A percentile compares a stretch with the other conserved stretches of the same genome.
Conservation (phyloP, 116 monocot genomes). For the Iris pallida region DNA sequence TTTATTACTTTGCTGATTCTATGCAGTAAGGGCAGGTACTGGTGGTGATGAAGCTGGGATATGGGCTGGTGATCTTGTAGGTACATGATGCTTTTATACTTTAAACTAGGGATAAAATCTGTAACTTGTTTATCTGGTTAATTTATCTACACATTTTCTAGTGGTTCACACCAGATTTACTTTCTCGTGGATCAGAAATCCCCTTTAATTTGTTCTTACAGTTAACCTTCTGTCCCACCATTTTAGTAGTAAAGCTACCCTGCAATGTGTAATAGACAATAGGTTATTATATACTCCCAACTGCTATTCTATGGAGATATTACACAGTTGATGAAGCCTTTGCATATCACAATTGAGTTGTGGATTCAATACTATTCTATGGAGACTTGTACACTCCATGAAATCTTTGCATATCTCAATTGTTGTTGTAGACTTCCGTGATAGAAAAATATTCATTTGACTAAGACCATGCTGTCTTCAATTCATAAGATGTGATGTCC, state of each 20-base stretch:
- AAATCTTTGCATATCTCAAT: no score
- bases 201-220: background rate
- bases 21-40: slow-evolving; percentile 93
- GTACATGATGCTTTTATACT: slow-evolving; percentile 31
- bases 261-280: background rate
- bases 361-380: no score
- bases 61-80: slow-evolving; percentile 99
- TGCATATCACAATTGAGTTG: no score
- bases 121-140: background rate
- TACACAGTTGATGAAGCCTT: no score
- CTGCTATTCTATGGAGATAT: background rate
- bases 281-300: background rate
- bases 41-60: slow-evolving; percentile 98
- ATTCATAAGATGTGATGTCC: no score
- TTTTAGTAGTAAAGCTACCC: background rate
- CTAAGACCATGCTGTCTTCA: no score
- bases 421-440: no score
- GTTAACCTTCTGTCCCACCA: background rate
- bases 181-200: background rate
- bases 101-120: slow-evolving; percentile 9
- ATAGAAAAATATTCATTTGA: no score
- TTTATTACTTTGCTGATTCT: slow-evolving; percentile 11
- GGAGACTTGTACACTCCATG: no score
- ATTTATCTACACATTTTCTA: background rate
- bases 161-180: background rate